Conservation (phyloP, 208 protist genomes). For the Crithidia brevicula region DNA sequence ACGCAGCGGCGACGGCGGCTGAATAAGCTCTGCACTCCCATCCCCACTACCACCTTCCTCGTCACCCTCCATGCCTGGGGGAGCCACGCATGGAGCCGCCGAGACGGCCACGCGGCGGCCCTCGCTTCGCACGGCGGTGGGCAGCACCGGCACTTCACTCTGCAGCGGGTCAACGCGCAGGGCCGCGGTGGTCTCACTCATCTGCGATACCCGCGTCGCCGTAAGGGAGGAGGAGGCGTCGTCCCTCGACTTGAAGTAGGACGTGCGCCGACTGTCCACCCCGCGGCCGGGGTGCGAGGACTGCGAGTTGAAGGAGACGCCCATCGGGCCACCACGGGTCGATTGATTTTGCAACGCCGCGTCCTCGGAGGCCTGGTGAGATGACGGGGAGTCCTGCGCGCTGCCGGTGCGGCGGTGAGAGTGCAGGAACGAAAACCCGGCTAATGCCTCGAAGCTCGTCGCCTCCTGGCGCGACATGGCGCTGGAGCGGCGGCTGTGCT, state of each 20-base stretch:
- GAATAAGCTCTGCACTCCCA: slow-evolving; percentile 4
- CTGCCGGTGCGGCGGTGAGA: slow-evolving; percentile 13
- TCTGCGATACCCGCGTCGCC: slow-evolving; percentile 12
- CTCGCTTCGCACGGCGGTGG: slow-evolving; percentile 29
- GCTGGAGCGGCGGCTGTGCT: slow-evolving; percentile 19
- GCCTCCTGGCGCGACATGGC: slow-evolving; percentile 16
- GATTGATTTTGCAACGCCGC: background rate
- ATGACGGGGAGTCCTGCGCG: slow-evolving; percentile 28
- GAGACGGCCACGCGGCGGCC: slow-evolving; percentile 72
- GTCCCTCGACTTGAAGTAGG: slow-evolving; percentile 1
- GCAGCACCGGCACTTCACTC: slow-evolving; percentile 22
- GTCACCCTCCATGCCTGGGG: background rate
- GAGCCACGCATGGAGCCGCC: slow-evolving; percentile 40
- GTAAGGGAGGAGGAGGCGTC: slow-evolving; percentile 23
- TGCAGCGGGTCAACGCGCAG: slow-evolving; percentile 28
- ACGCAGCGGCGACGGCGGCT: slow-evolving; percentile 30
- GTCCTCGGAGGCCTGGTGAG: slow-evolving; percentile 25
- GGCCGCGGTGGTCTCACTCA: slow-evolving; percentile 18
- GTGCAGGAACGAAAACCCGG: slow-evolving; percentile 33
- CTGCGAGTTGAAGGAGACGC: slow-evolving; percentile 28
- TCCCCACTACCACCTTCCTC: background rate
- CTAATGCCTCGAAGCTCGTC: slow-evolving; percentile 20
- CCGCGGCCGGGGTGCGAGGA: slow-evolving; percentile 12
- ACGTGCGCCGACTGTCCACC: slow-evolving; percentile 16
- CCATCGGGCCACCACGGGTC: slow-evolving; percentile 18